These are phyloP conservation scores for Colletotrichum euphorbiae DNA, from an alignment of 2,329 filamentous ascomycete species.

Conservation along the genomic window DNA sequence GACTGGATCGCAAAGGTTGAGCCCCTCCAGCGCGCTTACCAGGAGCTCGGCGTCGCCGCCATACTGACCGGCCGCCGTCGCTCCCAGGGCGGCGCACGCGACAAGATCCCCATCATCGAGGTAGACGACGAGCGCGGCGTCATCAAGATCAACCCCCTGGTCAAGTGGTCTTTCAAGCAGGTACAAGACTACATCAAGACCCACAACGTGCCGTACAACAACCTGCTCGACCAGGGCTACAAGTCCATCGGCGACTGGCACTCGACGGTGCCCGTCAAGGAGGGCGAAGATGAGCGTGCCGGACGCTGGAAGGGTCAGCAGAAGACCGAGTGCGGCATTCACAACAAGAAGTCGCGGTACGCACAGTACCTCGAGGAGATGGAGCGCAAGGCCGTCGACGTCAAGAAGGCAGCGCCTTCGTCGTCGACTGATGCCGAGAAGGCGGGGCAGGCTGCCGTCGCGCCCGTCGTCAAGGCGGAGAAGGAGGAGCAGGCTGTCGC, in stretches of 20 bases:
- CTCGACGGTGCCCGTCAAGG: conserved; percentile 89
- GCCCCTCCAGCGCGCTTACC: conserved; percentile 91
- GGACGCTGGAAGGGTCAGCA: conserved; percentile 95
- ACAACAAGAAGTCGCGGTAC: conserved; percentile 97
- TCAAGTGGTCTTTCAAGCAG: conserved; percentile 92
- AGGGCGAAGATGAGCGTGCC: conserved; percentile 94
- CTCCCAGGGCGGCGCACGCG: conserved; percentile 93
- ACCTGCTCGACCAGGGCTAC: conserved; percentile 91
- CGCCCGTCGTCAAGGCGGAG: conserved; percentile 40
- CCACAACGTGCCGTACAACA: conserved; percentile 93
- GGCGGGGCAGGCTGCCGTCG: conserved; percentile 39
- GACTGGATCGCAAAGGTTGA: conserved; percentile 99
- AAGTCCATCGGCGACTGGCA: conserved; percentile 99
- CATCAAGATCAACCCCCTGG: conserved; percentile 97
- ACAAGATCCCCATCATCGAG: conserved; percentile 90
- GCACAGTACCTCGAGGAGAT: conserved; percentile 83
- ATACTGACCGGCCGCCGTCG: conserved; percentile 92
- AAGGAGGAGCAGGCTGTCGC: conserved; percentile 32
- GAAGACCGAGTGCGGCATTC: conserved; percentile 98
- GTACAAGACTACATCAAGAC: conserved; percentile 89
- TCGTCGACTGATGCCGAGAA: conserved; percentile 39
- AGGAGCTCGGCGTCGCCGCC: conserved; percentile 86
- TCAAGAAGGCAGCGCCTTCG: conserved; percentile 46
- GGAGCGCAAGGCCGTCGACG: conserved; percentile 73
- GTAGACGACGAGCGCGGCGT: conserved; percentile 88